Evolutionary conservation across 768 basidiomycete species (phyloP).

Genomic region (Paxillus involutus): DNA sequence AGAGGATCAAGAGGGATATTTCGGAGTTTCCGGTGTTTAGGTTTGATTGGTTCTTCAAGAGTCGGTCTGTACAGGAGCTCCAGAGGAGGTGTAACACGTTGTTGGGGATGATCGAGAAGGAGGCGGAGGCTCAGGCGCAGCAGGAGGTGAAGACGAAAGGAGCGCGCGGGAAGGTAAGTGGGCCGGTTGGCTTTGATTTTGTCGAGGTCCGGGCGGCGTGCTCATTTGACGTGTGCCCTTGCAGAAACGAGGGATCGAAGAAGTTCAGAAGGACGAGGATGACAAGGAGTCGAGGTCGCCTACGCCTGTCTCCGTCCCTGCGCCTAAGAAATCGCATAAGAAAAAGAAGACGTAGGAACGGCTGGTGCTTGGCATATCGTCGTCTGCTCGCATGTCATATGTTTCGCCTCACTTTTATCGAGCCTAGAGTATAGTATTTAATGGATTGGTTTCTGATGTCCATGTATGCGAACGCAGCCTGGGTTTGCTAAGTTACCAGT

Average conservation of each 20-base stretch:
- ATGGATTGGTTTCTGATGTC: no score
- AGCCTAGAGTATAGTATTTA: no score
- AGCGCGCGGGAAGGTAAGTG: constrained; percentile 62
- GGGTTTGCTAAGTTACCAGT: no score
- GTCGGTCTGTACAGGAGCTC: constrained; percentile 85
- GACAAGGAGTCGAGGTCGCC: constrained; percentile 57
- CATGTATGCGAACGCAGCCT: no score
- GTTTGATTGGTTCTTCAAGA: constrained; percentile 99
- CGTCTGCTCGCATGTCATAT: no score
- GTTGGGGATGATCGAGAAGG: constrained; percentile 89
- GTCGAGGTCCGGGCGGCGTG: neutral
- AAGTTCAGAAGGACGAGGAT: constrained; percentile 51
- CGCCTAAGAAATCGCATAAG: constrained; percentile 61
- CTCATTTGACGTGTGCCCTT: neutral
- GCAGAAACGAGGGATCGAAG: constrained; percentile 75
- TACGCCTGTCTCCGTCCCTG: constrained; percentile 51
- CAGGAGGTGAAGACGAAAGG: constrained; percentile 68
- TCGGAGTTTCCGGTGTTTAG: constrained; percentile 96
- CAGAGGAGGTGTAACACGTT: constrained; percentile 86
- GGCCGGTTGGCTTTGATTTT: neutral
- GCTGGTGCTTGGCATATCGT: no score
- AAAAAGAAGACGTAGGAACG: constrained; percentile 60
- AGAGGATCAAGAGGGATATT: constrained; percentile 94
- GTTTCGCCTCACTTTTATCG: no score
- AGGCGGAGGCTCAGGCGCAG: constrained; percentile 64